Evolutionary conservation across 345 rosid species (phyloP).

Genomic region (Lumnitzera littorea): DNA sequence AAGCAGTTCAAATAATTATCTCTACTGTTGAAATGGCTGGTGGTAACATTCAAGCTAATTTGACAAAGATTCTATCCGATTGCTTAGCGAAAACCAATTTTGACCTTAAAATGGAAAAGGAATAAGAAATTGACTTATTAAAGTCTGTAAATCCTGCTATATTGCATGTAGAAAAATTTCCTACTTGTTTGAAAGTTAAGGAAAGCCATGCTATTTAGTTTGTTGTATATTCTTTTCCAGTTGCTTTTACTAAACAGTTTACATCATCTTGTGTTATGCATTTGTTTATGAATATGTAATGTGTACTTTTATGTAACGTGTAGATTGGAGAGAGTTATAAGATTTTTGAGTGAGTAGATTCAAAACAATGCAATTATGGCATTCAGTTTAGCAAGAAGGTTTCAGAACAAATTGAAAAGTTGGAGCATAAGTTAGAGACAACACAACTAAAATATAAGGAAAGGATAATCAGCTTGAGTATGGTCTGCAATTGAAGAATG

Average conservation of each 20-base stretch:
- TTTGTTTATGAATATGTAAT: no score
- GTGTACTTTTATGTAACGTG: no score
- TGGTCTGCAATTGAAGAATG: no score
- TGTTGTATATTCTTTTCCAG: neutral
- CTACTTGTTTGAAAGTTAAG: slow-evolving; percentile 91
- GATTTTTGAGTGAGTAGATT: no score
- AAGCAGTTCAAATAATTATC: slow-evolving; percentile 26
- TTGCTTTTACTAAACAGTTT: neutral
- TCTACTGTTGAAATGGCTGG: slow-evolving; percentile 39
- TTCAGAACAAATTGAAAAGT: no score
- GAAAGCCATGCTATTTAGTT: neutral
- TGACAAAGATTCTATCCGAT: slow-evolving; percentile 38
- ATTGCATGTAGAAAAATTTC: slow-evolving; percentile 63
- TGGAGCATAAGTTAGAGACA: no score
- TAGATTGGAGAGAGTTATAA: no score
- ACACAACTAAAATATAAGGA: no score
- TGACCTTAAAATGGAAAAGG: slow-evolving; percentile 45
- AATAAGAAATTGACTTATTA: slow-evolving; percentile 44
- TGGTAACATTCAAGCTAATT: slow-evolving; percentile 32
- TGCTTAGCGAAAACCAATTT: slow-evolving; percentile 33
- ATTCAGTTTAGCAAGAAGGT: no score
- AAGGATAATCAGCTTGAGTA: no score
- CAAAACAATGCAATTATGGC: no score
- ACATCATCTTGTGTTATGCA: neutral
- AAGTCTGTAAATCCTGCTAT: slow-evolving; percentile 36